Percentiles rank a stretch among this genome's conserved stretches.
Evolutionary conservation across 306 rosid genomes (phyloP).

Genomic region (Vicia sativa): DNA sequence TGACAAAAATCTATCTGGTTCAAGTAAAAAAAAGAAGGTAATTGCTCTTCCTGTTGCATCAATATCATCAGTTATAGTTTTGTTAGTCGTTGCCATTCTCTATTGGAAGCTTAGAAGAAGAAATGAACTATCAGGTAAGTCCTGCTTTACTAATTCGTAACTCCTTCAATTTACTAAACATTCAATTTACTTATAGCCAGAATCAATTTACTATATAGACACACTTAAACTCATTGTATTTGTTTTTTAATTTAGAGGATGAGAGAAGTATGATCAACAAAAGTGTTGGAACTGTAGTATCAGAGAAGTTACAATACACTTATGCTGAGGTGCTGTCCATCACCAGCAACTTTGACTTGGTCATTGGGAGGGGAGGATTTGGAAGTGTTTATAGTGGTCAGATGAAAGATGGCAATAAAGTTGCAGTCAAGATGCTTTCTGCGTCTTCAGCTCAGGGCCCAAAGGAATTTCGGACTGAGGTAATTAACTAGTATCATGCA

Average conservation of each 20-base stretch:
- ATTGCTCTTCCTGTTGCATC: constrained; percentile 56
- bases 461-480: constrained; percentile 73
- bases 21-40: constrained; percentile 45
- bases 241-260: constrained; percentile 34
- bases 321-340: constrained; percentile 54
- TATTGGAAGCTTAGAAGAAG: constrained; percentile 51
- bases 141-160: constrained; percentile 20
- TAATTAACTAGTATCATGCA: constrained; percentile 22
- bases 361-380: constrained; percentile 72
- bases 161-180: too few species aligned
- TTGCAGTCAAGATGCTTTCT: constrained; percentile 70
- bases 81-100: constrained; percentile 36
- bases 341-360: constrained; percentile 54
- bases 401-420: constrained; percentile 60
- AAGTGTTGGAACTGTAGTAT: constrained; percentile 44
- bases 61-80: constrained; percentile 40
- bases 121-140: constrained; percentile 48
- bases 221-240: background rate
- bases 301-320: constrained; percentile 59
- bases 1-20: constrained; percentile 48
- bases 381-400: constrained; percentile 61
- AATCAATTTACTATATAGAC: background rate
- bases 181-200: too few species aligned
- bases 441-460: constrained; percentile 73
- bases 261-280: constrained; percentile 39